Base-by-base conservation (phyloP, 768 basidiomycete genomes). In the Boletus patriciae region DNA sequence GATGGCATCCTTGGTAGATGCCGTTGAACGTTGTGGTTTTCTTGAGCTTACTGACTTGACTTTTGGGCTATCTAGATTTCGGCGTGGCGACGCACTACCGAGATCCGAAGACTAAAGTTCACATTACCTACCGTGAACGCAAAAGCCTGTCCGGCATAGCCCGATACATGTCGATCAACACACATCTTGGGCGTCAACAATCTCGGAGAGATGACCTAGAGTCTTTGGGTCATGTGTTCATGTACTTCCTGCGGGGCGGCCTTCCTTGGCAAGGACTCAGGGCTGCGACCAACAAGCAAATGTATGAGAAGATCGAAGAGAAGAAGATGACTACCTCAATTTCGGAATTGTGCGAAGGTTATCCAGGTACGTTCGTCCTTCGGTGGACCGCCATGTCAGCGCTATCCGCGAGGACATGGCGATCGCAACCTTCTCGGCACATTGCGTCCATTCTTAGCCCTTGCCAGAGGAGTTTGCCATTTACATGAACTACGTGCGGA, bases 71-170 rank as follows among this genome's bases (percentile, higher is more conserved):
- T 73, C 16, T 74, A 89, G 96, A 99, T 71, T 98, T 99, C 69
- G 96, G 96, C 59, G 98, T 98, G 97, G 96, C 96, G 50, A 99
- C 98, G 75, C 94, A 98, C 74, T 98, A 98, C 72, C 87, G 96
- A 54, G 97, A 99, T 74, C 96, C 96, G 0, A 98, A 96, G 77
- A 94, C 93, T 18, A 97, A 94, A 71, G 85, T 91, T 55, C 96
- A 99, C 74, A 99, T 99, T 59, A 97, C 97, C n/a, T 99, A 99
- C 75, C 86, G 97, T 63, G 96, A 99, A 72, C 86, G 97, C 66
- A 99, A 98, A 80, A 94, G 91, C 52, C 77, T 98, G 46, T 94
- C 91, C 18, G 96, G 96, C 16, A 98, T 97, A 33, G 96, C 97
- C 49, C 87, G 96, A 41, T 99, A 99, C 78, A 99, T 99, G 96